Evolutionary conservation across 73 alveolate species (phyloP), one percentile per base, ranked within the genome.

Genomic region (Paramecium pentaurelia): DNA sequence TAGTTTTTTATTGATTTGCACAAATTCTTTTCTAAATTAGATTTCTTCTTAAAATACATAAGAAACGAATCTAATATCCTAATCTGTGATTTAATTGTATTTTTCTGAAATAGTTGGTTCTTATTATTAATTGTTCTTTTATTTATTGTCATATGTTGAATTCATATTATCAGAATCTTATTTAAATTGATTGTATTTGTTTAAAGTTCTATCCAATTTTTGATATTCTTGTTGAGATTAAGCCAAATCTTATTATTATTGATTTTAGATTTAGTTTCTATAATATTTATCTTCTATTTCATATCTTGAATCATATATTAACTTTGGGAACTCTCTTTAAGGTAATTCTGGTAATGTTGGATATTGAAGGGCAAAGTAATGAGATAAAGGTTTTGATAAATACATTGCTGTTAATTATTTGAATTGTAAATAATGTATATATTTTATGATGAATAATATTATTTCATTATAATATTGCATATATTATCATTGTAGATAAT

Each of bases 1-100:
- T 32, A 80, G 27, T 80, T 49, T 44, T 18, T 25, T 45, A 12
- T 34, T 27, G 7, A 80, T 32, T 10, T 8, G 6, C 12, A 32
- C 44, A 18, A 80, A 27, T 80, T 80, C 91, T 80, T 80, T 80
- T 80, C 91, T 80, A 80, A 80, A 80, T 45, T 44, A 44, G 3
- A 80, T 80, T 80, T 80, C 91, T 12, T 80, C 91, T 18, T 80
- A 42, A 40, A 80, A 45, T 27, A 42, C 75, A 47, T 80, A 80
- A 27, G 91, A 34, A 42, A 80, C 58, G 14, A 80, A 80, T 20
- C 91, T 80, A 12, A 80, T 45, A 18, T 80, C 91, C 10, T 14
- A 12, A 80, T 80, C 91, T 11, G 36, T 27, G 8, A 80, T 80
- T 49, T 80, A 47, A 47, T 80, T 80, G 4, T 75, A 75, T 75